These are phyloP conservation scores for Fusarium tjaetaba DNA, from an alignment of 2,329 filamentous ascomycete species.

Conservation along the genomic window DNA sequence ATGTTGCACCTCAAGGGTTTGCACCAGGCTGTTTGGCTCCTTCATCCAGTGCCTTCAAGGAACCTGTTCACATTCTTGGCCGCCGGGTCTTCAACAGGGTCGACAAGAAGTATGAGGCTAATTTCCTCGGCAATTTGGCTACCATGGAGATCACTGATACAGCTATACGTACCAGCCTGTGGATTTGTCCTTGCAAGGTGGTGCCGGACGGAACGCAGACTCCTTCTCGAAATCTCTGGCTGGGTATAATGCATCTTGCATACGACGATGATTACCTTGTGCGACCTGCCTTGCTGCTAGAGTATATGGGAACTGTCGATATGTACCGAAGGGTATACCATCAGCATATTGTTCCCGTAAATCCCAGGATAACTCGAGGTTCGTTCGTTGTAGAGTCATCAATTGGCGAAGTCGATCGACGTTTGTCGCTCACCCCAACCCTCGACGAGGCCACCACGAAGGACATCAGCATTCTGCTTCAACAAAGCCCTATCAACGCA, in stretches of 20 bases:
- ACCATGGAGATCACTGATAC: constrained; percentile 38
- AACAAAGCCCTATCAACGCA: constrained; percentile 27
- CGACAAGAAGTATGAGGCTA: constrained; percentile 22
- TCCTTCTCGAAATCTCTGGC: constrained; percentile 8
- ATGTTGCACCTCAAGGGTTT: background rate
- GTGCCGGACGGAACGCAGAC: background rate
- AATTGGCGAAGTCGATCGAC: background rate
- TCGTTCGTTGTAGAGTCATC: background rate
- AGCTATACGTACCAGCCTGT: constrained; percentile 23
- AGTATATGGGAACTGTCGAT: constrained; percentile 25
- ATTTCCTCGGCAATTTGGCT: constrained; percentile 32
- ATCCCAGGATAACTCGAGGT: constrained; percentile 13
- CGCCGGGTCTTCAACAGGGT: constrained; percentile 29
- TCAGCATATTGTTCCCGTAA: constrained; percentile 22
- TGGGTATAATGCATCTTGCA: constrained; percentile 38
- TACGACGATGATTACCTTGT: constrained; percentile 35
- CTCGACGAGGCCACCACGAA: constrained; percentile 12
- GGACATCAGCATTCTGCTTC: constrained; percentile 28
- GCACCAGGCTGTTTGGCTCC: constrained; percentile 34
- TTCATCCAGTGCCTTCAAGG: constrained; percentile 11
- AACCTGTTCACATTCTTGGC: constrained; percentile 27
- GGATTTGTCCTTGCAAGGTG: constrained; percentile 36
- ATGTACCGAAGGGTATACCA: constrained; percentile 34
- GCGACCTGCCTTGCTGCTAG: constrained; percentile 35
- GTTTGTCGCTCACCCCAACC: background rate